Percentiles rank a stretch among this genome's conserved stretches.
Conservation (phyloP, 2,329 filamentous ascomycete species). For the Ascochyta lentis region DNA sequence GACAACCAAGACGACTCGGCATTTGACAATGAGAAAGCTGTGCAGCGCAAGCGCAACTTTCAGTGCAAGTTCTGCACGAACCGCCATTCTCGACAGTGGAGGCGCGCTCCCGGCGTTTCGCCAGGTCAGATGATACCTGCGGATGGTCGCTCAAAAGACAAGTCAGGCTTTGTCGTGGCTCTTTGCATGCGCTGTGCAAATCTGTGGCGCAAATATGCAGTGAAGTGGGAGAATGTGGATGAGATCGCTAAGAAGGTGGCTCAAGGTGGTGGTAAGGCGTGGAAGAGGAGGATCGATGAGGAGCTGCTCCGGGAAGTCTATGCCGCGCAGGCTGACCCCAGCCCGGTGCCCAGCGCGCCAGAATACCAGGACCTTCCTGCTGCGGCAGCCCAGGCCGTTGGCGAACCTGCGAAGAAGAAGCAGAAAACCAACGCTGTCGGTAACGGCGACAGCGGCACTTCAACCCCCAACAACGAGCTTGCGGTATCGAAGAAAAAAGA, state of each 20-base stretch:
- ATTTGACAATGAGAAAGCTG: slow-evolving; percentile 88
- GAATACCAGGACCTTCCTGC: slow-evolving; percentile 39
- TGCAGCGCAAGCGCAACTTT: slow-evolving; percentile 79
- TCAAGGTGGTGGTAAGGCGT: slow-evolving; percentile 78
- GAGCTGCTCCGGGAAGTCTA: slow-evolving; percentile 78
- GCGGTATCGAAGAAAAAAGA: slow-evolving; percentile 52
- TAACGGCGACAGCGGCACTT: slow-evolving; percentile 58
- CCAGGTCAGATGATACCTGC: slow-evolving; percentile 72
- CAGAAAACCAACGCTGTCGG: slow-evolving; percentile 54
- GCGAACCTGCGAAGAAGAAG: slow-evolving; percentile 67
- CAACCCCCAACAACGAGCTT: slow-evolving; percentile 50
- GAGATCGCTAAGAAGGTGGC: slow-evolving; percentile 88
- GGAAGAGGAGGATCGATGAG: slow-evolving; percentile 90
- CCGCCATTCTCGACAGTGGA: slow-evolving; percentile 85
- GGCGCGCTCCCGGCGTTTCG: slow-evolving; percentile 80
- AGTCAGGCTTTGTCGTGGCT: slow-evolving; percentile 76
- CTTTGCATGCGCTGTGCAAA: slow-evolving; percentile 90
- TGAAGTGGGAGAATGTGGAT: slow-evolving; percentile 94
- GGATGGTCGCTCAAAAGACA: slow-evolving; percentile 79
- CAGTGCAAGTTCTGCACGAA: slow-evolving; percentile 92
- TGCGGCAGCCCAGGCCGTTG: slow-evolving; percentile 31
- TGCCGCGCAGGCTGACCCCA: slow-evolving; percentile 43
- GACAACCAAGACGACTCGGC: slow-evolving; percentile 94
- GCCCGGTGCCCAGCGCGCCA: slow-evolving; percentile 31
- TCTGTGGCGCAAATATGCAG: slow-evolving; percentile 93